Conservation (phyloP, 108 stramenopile genomes). For the Nitzschia putrida region DNA sequence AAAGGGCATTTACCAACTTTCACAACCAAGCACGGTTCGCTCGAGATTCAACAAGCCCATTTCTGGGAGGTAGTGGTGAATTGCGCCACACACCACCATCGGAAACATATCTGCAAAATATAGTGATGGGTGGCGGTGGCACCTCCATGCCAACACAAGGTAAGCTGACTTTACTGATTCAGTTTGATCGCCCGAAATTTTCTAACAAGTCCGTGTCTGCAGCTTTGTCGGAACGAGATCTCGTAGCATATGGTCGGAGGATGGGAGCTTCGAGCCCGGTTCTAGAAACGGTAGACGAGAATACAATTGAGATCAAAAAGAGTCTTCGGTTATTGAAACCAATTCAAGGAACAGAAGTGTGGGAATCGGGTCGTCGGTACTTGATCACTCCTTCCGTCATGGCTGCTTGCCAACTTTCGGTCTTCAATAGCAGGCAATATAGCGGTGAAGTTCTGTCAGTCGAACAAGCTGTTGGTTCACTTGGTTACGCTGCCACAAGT, state of each 20-base stretch:
- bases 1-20: constrained; percentile 78
- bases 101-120: constrained; percentile 2
- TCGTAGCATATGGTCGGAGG: background rate
- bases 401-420: constrained; percentile 62
- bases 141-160: constrained; percentile 10
- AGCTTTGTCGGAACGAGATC: constrained; percentile 1
- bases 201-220: background rate
- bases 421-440: constrained; percentile 37
- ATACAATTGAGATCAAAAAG: constrained; percentile 17
- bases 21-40: constrained; percentile 66
- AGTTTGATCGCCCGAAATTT: background rate
- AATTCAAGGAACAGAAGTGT: constrained; percentile 63
- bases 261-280: background rate
- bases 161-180: background rate
- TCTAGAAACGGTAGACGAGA: constrained; percentile 10
- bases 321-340: constrained; percentile 54
- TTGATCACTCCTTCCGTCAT: constrained; percentile 73
- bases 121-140: background rate
- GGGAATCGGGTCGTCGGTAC: constrained; percentile 66
- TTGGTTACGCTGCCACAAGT: constrained; percentile 40
- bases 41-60: constrained; percentile 68
- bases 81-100: constrained; percentile 2
- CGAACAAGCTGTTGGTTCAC: constrained; percentile 20
- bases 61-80: constrained; percentile 53
- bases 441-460: constrained; percentile 40